A percentile compares a stretch with the other conserved stretches of the same genome.
Evolutionary conservation across 805 yeast species (phyloP).

Genomic region (Starmerella sp.): DNA sequence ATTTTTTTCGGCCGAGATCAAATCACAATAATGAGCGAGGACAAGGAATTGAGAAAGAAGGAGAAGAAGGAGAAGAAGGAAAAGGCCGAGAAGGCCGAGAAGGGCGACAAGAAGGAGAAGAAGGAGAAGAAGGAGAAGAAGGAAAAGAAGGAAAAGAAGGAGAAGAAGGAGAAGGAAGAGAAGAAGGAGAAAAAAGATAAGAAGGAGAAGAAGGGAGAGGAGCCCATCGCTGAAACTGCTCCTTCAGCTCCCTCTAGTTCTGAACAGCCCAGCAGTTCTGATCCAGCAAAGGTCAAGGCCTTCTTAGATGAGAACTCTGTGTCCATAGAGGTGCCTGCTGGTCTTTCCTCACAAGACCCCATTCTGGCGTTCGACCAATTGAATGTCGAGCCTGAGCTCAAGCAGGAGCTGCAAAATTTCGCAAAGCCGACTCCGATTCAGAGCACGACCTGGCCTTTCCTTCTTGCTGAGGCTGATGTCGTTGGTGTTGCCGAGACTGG

Average conservation of each 20-base stretch:
- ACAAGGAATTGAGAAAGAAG: conserved; percentile 24
- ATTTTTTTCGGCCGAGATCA: conserved; percentile 18
- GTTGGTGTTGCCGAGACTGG: conserved; percentile 98
- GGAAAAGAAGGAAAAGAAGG: conserved; percentile 24
- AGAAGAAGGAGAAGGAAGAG: conserved; percentile 24
- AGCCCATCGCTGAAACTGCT: conserved; percentile 24
- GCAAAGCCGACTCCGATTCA: conserved; percentile 94
- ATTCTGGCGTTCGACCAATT: conserved; percentile 56
- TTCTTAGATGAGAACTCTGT: conserved; percentile 67
- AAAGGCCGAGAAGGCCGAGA: conserved; percentile 1
- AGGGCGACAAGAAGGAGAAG: conserved; percentile 14
- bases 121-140: conserved; percentile 23
- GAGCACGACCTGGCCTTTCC: conserved; percentile 87
- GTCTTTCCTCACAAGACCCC: conserved; percentile 42
- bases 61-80: conserved; percentile 29
- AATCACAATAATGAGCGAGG: conserved; percentile 31
- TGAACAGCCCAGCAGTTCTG: conserved; percentile 20
- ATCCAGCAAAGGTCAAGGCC: conserved; percentile 35
- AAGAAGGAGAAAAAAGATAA: conserved; percentile 26
- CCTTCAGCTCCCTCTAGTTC: background rate
- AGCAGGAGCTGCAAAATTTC: conserved; percentile 54
- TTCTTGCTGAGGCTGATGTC: conserved; percentile 68
- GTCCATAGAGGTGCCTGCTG: conserved; percentile 50
- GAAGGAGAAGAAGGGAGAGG: conserved; percentile 25
- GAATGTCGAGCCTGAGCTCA: conserved; percentile 44